These are phyloP conservation scores for Aspergillus calidoustus DNA, from an alignment of 2,329 filamentous ascomycete genomes.

Conservation along the genomic window DNA sequence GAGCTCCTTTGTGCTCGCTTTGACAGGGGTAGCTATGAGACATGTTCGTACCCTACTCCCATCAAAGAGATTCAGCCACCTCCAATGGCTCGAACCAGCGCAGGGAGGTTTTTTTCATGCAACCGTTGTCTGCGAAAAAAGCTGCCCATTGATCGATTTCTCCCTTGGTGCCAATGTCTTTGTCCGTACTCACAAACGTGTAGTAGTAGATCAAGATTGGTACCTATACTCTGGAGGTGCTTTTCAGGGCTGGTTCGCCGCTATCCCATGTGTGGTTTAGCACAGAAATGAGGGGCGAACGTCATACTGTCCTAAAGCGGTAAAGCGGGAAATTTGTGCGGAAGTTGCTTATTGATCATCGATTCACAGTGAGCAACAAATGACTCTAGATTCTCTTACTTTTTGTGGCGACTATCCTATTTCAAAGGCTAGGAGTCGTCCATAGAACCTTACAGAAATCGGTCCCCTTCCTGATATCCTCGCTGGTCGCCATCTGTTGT, in stretches of 20 bases:
- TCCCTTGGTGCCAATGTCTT: background rate
- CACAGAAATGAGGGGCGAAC: conserved; percentile 17
- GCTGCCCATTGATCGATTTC: background rate
- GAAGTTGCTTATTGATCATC: conserved; percentile 22
- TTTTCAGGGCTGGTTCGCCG: background rate
- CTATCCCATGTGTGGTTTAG: background rate
- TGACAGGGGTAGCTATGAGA: background rate
- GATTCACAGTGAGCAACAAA: background rate
- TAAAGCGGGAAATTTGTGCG: conserved; percentile 25
- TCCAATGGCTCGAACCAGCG: background rate
- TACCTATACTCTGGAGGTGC: background rate
- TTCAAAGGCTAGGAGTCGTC: background rate
- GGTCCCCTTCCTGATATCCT: background rate
- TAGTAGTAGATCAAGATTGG: background rate
- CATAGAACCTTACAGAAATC: background rate
- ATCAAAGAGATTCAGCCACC: background rate
- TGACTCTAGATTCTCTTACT: background rate
- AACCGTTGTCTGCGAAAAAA: background rate
- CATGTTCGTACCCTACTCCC: background rate
- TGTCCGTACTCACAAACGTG: background rate
- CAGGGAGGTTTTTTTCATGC: background rate
- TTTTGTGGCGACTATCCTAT: conserved; percentile 9
- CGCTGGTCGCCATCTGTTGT: background rate
- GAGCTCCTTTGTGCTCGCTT: background rate
- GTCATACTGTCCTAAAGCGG: conserved; percentile 28